Evolutionary conservation across 2,329 filamentous ascomycete species (phyloP).

Genomic region (Calonectria leucothoes): DNA sequence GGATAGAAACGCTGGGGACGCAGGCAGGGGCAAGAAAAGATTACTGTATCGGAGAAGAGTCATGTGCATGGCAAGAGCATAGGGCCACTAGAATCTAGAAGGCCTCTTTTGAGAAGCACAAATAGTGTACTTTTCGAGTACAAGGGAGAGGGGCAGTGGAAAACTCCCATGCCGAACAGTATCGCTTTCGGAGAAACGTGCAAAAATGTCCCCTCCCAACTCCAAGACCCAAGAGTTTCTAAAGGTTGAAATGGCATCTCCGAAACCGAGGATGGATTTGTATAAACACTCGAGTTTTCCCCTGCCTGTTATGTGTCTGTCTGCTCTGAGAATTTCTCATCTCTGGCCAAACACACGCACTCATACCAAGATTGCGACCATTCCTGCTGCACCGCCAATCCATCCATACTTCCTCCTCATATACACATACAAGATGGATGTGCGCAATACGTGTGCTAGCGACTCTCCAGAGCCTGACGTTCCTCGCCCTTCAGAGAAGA

Average conservation of each 20-base stretch:
- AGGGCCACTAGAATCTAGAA: neutral
- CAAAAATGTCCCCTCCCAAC: neutral
- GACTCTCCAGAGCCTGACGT: neutral
- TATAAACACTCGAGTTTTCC: neutral
- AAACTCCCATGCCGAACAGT: neutral
- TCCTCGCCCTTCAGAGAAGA: neutral
- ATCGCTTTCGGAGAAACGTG: neutral
- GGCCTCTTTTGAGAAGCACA: neutral
- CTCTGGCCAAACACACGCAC: neutral
- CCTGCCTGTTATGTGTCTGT: neutral
- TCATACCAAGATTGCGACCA: neutral
- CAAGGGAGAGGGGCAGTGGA: neutral
- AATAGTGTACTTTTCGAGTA: neutral
- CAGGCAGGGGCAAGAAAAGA: neutral
- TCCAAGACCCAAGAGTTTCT: neutral
- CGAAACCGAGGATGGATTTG: neutral
- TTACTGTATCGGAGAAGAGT: neutral
- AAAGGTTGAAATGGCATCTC: neutral
- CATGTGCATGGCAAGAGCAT: neutral
- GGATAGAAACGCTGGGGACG: neutral
- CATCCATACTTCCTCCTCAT: neutral
- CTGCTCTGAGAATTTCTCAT: neutral
- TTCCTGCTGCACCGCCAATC: neutral
- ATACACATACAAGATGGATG: neutral
- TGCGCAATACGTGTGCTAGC: neutral